These are phyloP conservation scores for Talaromyces proteolyticus DNA, from an alignment of 495 filamentous ascomycete species.

Conservation along the genomic window DNA sequence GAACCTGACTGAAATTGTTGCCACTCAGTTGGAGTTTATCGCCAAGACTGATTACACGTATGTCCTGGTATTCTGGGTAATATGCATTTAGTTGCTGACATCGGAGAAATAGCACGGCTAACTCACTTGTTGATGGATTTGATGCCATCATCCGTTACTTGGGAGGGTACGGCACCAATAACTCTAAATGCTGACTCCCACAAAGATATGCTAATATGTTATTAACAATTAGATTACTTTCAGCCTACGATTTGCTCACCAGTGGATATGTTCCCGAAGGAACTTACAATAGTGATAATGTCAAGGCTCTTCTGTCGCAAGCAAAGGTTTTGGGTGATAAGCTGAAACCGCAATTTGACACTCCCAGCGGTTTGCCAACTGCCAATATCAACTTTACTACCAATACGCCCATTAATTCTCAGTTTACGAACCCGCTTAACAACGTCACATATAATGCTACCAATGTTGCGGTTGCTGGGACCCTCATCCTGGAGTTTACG, in stretches of 20 bases:
- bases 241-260: constrained; percentile 17
- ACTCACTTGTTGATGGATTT: constrained; percentile 13
- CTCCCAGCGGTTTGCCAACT: constrained; percentile 11
- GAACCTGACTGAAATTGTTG: constrained; percentile 18
- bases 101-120: constrained; percentile 8
- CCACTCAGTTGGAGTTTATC: constrained; percentile 15
- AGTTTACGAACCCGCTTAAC: constrained; percentile 12
- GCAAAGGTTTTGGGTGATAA: constrained; percentile 13
- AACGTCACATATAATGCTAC: constrained; percentile 16
- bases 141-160: constrained; percentile 18
- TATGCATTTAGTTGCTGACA: constrained; percentile 1
- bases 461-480: constrained; percentile 16
- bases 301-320: constrained; percentile 14
- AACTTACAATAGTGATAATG: constrained; percentile 12
- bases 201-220: not conserved
- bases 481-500: constrained; percentile 17
- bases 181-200: not conserved
- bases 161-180: constrained; percentile 9
- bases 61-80: not conserved
- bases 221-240: constrained; percentile 10
- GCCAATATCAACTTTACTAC: constrained; percentile 12
- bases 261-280: constrained; percentile 13
- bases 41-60: constrained; percentile 16
- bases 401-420: constrained; percentile 3
- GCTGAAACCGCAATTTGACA: constrained; percentile 15